These are phyloP conservation scores for Epithele typhae DNA, from an alignment of 768 basidiomycete species.

Conservation along the genomic window DNA sequence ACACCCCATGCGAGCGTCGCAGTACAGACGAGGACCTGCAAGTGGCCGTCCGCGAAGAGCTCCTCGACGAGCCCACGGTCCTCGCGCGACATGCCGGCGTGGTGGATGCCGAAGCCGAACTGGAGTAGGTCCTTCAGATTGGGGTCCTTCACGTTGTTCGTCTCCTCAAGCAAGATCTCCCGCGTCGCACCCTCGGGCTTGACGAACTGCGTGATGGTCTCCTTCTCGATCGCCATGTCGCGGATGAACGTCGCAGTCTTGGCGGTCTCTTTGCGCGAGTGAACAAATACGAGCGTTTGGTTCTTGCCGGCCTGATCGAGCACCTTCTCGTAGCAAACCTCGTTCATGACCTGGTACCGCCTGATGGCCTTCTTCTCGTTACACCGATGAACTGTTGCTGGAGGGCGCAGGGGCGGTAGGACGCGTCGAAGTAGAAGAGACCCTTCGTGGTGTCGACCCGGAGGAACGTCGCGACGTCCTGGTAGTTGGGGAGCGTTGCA, in stretches of 20 bases:
- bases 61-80: slow-evolving; percentile 93
- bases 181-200: slow-evolving; percentile 88
- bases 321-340: slow-evolving; percentile 98
- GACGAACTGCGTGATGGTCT: slow-evolving; percentile 94
- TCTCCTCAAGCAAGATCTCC: slow-evolving; percentile 85
- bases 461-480: slow-evolving; percentile 96
- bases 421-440: slow-evolving; percentile 94
- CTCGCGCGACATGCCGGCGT: slow-evolving; percentile 92
- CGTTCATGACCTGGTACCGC: slow-evolving; percentile 96
- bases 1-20: slow-evolving; percentile 99
- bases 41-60: slow-evolving; percentile 84
- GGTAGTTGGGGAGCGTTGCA: slow-evolving; percentile 97
- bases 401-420: slow-evolving; percentile 90
- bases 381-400: slow-evolving; percentile 97
- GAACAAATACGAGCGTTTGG: slow-evolving; percentile 94
- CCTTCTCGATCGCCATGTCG: slow-evolving; percentile 94
- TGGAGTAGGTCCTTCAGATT: slow-evolving; percentile 88
- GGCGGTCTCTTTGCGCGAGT: slow-evolving; percentile 96
- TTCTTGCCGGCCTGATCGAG: slow-evolving; percentile 89
- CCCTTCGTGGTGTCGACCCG: slow-evolving; percentile 91
- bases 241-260: slow-evolving; percentile 94
- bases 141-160: slow-evolving; percentile 73
- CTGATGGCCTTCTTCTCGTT: slow-evolving; percentile 99
- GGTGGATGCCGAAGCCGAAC: slow-evolving; percentile 97
- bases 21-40: slow-evolving; percentile 95